These are phyloP conservation scores for Dactylellina haptotyla DNA, from an alignment of 2,329 filamentous ascomycete species.

Conservation along the genomic window DNA sequence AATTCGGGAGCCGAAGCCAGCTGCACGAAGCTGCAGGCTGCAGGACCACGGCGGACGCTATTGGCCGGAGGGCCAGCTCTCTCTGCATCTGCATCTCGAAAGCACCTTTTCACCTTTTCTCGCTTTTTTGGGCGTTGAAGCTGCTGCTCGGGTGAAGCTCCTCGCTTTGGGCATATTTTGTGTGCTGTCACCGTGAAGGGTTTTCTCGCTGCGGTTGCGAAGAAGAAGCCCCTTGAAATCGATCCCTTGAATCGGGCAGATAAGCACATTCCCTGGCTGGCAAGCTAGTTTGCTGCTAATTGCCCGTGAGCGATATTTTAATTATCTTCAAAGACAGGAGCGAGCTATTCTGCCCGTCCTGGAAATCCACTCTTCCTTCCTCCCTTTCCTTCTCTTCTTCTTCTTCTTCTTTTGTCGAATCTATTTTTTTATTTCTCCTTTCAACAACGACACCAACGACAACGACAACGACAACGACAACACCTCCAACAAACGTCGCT, in stretches of 20 bases:
- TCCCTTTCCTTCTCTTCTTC: conserved; percentile 2
- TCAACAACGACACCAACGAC: conserved; percentile 19
- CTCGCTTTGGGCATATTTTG: conserved; percentile 35
- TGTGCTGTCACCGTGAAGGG: conserved; percentile 4
- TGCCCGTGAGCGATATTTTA: conserved; percentile 9
- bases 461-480: conserved; percentile 9
- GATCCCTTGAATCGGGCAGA: neutral
- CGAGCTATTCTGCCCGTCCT: neutral
- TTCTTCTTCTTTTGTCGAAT: conserved; percentile 2
- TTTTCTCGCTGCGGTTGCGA: neutral
- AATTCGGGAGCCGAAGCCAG: neutral
- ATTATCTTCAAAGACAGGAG: conserved; percentile 3
- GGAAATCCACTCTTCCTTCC: neutral
- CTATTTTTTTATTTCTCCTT: conserved; percentile 4
- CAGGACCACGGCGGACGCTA: neutral
- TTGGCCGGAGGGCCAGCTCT: neutral
- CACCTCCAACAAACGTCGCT: neutral
- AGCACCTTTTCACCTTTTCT: neutral
- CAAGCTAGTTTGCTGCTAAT: no score
- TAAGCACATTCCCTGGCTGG: neutral
- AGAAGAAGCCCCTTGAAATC: no score
- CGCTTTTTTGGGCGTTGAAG: neutral
- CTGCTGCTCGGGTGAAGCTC: conserved; percentile 30
- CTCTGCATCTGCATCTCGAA: neutral
- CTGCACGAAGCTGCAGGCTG: neutral